Percentiles rank a stretch among this genome's conserved stretches.
Evolutionary conservation across 2,329 filamentous ascomycete genomes (phyloP).

Genomic region (Colletotrichum nymphaeae): DNA sequence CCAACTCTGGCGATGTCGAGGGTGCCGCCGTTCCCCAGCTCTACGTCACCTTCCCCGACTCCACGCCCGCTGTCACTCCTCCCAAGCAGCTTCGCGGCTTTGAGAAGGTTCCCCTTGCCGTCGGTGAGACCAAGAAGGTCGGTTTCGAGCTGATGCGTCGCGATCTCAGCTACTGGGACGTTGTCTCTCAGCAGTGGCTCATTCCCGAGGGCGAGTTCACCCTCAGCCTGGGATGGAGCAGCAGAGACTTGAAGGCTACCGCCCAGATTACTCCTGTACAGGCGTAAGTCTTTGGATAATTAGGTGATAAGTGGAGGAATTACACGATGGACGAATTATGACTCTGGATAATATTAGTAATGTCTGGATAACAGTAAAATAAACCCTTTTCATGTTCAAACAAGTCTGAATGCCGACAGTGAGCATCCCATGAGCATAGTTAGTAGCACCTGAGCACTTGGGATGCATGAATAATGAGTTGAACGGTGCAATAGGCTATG

Average conservation of each 20-base stretch:
- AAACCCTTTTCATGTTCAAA: neutral
- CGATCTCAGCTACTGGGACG: conserved; percentile 62
- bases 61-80: conserved; percentile 56
- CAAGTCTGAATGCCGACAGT: neutral
- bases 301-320: neutral
- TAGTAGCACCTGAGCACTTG: no score
- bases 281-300: conserved; percentile 6
- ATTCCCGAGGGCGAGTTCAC: conserved; percentile 46
- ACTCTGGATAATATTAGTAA: conserved; percentile 30
- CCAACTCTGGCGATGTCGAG: conserved; percentile 61
- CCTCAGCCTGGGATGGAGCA: conserved; percentile 46
- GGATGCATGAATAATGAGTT: no score
- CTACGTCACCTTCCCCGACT: conserved; percentile 59
- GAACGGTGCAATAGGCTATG: no score
- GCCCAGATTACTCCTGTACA: conserved; percentile 29
- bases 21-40: conserved; percentile 66
- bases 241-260: conserved; percentile 36
- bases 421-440: neutral
- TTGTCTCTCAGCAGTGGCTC: conserved; percentile 54
- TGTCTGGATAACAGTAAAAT: conserved; percentile 16
- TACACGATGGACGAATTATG: conserved; percentile 20
- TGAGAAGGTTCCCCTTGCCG: conserved; percentile 57
- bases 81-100: conserved; percentile 62
- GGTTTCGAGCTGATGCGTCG: conserved; percentile 59
- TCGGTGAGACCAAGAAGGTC: conserved; percentile 53